Evolutionary conservation across 345 rosid species (phyloP).

Genomic region (Schrenkiella parvula): DNA sequence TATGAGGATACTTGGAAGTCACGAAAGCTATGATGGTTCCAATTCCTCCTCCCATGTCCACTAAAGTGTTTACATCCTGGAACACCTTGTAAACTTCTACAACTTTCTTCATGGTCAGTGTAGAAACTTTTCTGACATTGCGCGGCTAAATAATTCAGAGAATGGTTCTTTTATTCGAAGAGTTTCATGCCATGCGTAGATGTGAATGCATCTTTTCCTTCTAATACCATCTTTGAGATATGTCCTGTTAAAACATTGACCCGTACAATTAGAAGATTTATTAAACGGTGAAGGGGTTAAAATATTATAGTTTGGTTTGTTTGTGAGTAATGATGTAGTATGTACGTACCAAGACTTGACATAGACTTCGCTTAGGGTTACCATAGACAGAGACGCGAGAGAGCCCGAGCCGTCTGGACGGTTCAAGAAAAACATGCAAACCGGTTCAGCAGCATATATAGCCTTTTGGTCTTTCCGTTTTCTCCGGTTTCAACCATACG

Average conservation of each 20-base stretch:
- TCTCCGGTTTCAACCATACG: slow-evolving; percentile 8
- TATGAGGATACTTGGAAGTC: slow-evolving; percentile 41
- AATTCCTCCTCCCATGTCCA: slow-evolving; percentile 64
- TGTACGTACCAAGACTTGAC: slow-evolving; percentile 18
- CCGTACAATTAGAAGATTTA: no score
- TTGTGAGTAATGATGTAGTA: no score
- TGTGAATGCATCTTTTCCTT: slow-evolving; percentile 53
- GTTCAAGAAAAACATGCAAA: slow-evolving; percentile 5
- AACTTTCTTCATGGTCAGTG: slow-evolving; percentile 39
- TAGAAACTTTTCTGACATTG: slow-evolving; percentile 42
- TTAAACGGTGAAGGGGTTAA: no score
- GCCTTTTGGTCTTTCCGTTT: neutral
- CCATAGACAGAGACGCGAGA: neutral
- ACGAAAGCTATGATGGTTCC: slow-evolving; percentile 43
- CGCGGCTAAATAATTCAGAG: slow-evolving; percentile 39
- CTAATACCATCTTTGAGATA: slow-evolving; percentile 45
- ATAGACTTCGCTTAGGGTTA: neutral
- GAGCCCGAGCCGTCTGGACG: slow-evolving; percentile 9
- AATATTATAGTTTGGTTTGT: no score
- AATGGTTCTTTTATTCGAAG: slow-evolving; percentile 45
- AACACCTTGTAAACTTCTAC: slow-evolving; percentile 50
- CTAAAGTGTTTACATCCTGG: slow-evolving; percentile 38
- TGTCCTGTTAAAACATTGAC: slow-evolving; percentile 30
- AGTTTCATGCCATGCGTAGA: slow-evolving; percentile 45
- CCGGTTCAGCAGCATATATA: slow-evolving; percentile 11